A percentile compares a stretch with the other conserved stretches of the same genome.
Conservation (phyloP, 2,329 filamentous ascomycete species). For the Diaporthe caulivora region DNA sequence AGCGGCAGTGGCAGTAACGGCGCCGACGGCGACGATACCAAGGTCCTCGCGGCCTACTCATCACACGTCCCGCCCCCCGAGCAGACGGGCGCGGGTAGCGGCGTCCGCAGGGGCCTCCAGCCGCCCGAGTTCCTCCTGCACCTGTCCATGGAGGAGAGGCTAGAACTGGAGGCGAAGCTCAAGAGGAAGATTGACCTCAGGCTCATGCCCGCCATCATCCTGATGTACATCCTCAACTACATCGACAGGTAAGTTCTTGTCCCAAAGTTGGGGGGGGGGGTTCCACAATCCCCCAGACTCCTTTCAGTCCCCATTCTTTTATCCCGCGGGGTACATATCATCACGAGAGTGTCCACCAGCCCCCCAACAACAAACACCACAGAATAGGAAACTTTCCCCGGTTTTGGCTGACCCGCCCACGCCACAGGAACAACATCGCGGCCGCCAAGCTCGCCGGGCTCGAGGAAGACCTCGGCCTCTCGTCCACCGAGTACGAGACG, state of each 20-base stretch:
- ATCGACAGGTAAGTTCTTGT: constrained; percentile 56
- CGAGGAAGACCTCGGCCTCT: constrained; percentile 58
- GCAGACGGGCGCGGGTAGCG: constrained; percentile 17
- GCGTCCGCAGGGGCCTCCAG: constrained; percentile 38
- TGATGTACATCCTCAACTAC: constrained; percentile 77
- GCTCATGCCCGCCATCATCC: constrained; percentile 70
- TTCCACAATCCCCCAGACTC: not conserved
- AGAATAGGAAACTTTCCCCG: not conserved
- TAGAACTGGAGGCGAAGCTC: constrained; percentile 63
- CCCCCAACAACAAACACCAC: not conserved
- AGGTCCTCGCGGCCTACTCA: not conserved
- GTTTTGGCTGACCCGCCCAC: not conserved
- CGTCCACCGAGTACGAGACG: constrained; percentile 50
- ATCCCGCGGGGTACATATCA: not conserved
- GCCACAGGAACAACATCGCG: constrained; percentile 53
- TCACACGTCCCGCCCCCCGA: not conserved
- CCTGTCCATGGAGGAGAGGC: constrained; percentile 61
- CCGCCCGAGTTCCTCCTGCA: constrained; percentile 50
- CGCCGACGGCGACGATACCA: not conserved
- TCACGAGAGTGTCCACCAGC: not conserved
- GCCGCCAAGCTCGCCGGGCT: constrained; percentile 60
- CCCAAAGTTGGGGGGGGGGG: not conserved
- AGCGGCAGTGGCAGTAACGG: not conserved
- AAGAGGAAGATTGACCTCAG: constrained; percentile 72
- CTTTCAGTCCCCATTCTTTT: too few species aligned